Base-by-base conservation (phyloP, 2,329 filamentous ascomycete species). In the Colletotrichum liriopes region DNA sequence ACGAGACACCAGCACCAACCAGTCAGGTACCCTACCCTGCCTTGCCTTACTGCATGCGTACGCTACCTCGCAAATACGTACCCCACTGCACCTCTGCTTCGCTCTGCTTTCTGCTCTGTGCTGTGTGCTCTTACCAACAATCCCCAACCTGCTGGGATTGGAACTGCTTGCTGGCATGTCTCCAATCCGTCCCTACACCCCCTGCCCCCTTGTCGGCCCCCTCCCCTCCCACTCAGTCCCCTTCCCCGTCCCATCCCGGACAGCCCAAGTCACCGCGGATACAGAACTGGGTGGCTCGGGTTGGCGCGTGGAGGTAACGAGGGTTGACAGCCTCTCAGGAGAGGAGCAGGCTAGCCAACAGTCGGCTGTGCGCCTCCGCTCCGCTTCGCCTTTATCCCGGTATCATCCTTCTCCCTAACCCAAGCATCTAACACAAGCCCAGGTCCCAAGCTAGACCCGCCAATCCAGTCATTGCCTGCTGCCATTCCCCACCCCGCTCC, bases 371-470 rank as follows among this genome's bases (percentile, higher is more conserved):
- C 66, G 66, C 71, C 67, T 71, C 71, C 55, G 60, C 71, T 73
- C 67, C 71, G 71, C 71, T 73, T 71, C 49, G 71, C 71, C 71
- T 73, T 73, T 73, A 73, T 73, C 71, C 71, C 71, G 67, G 71
- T 71, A 73, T 73, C 71, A 73, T 71, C 71, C 71, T 73, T 56
- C 67, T 73, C 61, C 66, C 71, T 66, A 54, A 71, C 66, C 69
- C 65, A 72, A 72, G 65, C 66, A 72, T 70, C 70, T 64, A 71
- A 73, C 67, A 73, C 55, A 73, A 61, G 67, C 70, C 66, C 60
- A 65, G 66, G 54, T 72, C 66, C 61, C 60, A 51, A 70, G 71
- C 71, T 71, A 71, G 70, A 71, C 71, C 71, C 71, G 71, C 71
- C 61, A 66, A 37, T 64, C 58, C 58, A 68, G 55, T 62, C 69